Evolutionary conservation across 306 rosid genomes (phyloP).

Genomic region (Prunus armeniaca): DNA sequence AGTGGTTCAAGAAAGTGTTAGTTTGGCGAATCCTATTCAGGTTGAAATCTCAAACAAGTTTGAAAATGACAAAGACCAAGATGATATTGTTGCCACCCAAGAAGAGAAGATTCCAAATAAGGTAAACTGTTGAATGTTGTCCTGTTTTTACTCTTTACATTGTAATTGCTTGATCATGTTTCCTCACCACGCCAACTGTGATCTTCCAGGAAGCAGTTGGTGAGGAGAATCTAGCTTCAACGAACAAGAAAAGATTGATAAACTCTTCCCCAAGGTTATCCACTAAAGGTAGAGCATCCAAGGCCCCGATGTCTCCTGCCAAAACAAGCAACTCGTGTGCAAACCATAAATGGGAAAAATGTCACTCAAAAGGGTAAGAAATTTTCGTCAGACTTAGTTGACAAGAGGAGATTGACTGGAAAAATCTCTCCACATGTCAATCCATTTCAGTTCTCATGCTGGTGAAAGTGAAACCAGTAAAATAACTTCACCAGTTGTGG

Average conservation of each 20-base stretch:
- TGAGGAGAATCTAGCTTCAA: slow-evolving; percentile 36
- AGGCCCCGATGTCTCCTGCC: slow-evolving; percentile 27
- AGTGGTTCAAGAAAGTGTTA: slow-evolving; percentile 20
- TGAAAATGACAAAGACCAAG: slow-evolving; percentile 32
- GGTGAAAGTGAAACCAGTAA: slow-evolving; percentile 45
- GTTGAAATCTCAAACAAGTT: slow-evolving; percentile 26
- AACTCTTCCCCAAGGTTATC: slow-evolving; percentile 38
- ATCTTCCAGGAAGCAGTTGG: slow-evolving; percentile 41
- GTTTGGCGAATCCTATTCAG: slow-evolving; percentile 17
- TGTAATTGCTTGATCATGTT: slow-evolving; percentile 3
- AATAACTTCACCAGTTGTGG: slow-evolving; percentile 26
- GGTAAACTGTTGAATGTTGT: slow-evolving; percentile 32
- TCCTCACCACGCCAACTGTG: neutral
- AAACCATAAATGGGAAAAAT: slow-evolving; percentile 12
- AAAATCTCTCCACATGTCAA: slow-evolving; percentile 55
- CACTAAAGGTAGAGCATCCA: slow-evolving; percentile 24
- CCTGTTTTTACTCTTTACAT: slow-evolving; percentile 4
- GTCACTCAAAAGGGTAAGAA: slow-evolving; percentile 40
- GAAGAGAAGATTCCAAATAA: slow-evolving; percentile 31
- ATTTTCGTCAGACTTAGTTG: slow-evolving; percentile 28
- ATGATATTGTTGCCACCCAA: slow-evolving; percentile 13
- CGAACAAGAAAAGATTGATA: slow-evolving; percentile 32
- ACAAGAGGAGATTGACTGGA: slow-evolving; percentile 31
- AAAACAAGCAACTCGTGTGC: slow-evolving; percentile 29
- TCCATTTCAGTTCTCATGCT: slow-evolving; percentile 35